Evolutionary conservation across 257 asterid species (phyloP).

Genomic region (Solanum infundibuliforme): DNA sequence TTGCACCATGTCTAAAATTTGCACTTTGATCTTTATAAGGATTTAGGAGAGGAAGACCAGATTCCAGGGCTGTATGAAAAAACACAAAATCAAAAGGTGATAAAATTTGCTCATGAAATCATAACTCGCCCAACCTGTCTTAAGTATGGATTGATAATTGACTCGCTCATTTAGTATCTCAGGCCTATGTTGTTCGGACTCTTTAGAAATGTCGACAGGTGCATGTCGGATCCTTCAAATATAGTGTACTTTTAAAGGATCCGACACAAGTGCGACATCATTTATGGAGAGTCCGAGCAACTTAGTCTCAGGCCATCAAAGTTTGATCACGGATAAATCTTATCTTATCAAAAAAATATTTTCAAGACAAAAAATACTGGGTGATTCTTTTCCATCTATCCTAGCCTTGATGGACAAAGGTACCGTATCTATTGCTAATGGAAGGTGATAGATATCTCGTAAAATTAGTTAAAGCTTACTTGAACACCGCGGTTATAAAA

Average conservation of each 20-base stretch:
- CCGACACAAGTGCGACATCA: accelerated
- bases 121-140: not conserved
- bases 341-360: not conserved
- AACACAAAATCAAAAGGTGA: not conserved
- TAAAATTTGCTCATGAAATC: not conserved
- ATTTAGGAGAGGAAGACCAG: conserved; percentile 5
- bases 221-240: too few relatives aligned
- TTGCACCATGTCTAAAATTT: not conserved
- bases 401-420: too few relatives aligned
- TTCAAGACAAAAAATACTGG: too few relatives aligned
- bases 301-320: not conserved
- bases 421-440: not conserved
- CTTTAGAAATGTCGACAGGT: too few relatives aligned
- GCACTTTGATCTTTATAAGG: not conserved
- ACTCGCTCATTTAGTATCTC: not conserved
- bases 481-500: too few relatives aligned
- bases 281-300: too few relatives aligned
- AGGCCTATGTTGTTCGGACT: accelerated
- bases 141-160: not conserved
- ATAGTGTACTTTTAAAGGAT: too few relatives aligned
- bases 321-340: not conserved
- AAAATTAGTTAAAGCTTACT: too few relatives aligned
- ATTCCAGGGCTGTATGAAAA: not conserved
- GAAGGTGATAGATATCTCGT: accelerated
- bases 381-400: too few relatives aligned